Percentiles rank a stretch among this genome's conserved stretches.
These are phyloP conservation scores for Suillus bovinus DNA, from an alignment of 768 basidiomycete genomes.

Conservation along the genomic window DNA sequence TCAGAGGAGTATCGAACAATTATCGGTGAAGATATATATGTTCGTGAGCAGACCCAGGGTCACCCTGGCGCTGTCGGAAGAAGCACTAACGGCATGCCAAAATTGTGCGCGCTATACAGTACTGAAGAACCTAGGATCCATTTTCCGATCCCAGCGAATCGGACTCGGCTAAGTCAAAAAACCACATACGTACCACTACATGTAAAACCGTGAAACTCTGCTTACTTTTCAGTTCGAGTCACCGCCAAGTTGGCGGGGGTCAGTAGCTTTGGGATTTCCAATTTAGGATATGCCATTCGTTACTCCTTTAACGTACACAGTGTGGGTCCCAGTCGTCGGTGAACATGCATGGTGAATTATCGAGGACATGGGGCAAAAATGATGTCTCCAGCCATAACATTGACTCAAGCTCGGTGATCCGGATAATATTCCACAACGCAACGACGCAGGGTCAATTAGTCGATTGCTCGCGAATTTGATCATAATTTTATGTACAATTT, in stretches of 20 bases:
- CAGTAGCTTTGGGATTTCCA: no score
- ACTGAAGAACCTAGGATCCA: not conserved
- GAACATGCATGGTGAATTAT: not conserved
- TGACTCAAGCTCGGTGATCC: not conserved
- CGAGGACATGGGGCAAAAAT: not conserved
- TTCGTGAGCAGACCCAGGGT: not conserved
- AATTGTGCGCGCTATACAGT: not conserved
- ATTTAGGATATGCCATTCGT: no score
- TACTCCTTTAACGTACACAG: not conserved
- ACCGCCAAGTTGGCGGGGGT: no score
- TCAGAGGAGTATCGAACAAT: not conserved
- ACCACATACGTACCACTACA: no score
- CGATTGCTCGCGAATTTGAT: not conserved
- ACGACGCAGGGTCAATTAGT: not conserved
- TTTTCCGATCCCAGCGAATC: no score
- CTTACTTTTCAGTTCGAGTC: not conserved
- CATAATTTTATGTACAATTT: conserved; percentile 5
- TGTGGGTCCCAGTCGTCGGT: not conserved
- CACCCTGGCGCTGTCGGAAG: not conserved
- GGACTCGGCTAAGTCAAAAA: no score
- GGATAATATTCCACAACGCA: not conserved
- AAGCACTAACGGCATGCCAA: not conserved
- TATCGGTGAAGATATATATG: not conserved
- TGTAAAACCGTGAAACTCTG: not conserved
- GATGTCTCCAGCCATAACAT: not conserved